Base-by-base conservation (phyloP, 2,329 filamentous ascomycete genomes). In the Calcarisporium arbuscula region DNA sequence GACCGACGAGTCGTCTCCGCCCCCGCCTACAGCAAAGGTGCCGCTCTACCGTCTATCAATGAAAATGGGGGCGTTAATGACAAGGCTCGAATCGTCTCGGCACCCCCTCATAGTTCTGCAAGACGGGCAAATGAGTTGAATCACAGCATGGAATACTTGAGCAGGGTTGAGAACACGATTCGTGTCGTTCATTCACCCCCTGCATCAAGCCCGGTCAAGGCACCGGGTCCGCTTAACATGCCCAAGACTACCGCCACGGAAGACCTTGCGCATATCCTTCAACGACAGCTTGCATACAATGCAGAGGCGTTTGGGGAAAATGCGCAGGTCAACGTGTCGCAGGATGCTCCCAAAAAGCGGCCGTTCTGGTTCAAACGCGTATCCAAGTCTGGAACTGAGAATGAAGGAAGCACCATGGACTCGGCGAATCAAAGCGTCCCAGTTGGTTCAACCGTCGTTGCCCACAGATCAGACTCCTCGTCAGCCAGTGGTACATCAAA, bases 111-210 rank as follows among this genome's bases (percentile, higher is more conserved):
- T 29, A 56, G 54, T 8, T 47, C 50, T n/a, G 45, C 48, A 11
- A 57, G 45, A 40, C 49, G 41, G 29, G 42, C 43, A 11, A 43
- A 42, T 28, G 61, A 63, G n/a, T 51, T 49, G 34, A 52, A 54
- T 26, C 54, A 47, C 11, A 61, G 58, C 10, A 46, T 72, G 6
- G 61, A 68, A 18, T 70, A 66, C 43, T 51, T 74, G 7, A 59
- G 62, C 31, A 60, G 56, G 20, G 62, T 63, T 4, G 64, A 70
- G 37, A 64, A 70, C 32, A 75, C 70, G 1, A 77, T 77, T 46
- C 68, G 72, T 6, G 52, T 77, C 5, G 72, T 77, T n/a, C 56
- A 67, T 38, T 72, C 72, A 4, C 66, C 69, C 4, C 59, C 59
- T 2, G 53, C 51, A 4, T 43, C 47, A n/a, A 57, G 50, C 29